Base-by-base conservation (phyloP, 306 rosid species). In the Medicago lupulina region DNA sequence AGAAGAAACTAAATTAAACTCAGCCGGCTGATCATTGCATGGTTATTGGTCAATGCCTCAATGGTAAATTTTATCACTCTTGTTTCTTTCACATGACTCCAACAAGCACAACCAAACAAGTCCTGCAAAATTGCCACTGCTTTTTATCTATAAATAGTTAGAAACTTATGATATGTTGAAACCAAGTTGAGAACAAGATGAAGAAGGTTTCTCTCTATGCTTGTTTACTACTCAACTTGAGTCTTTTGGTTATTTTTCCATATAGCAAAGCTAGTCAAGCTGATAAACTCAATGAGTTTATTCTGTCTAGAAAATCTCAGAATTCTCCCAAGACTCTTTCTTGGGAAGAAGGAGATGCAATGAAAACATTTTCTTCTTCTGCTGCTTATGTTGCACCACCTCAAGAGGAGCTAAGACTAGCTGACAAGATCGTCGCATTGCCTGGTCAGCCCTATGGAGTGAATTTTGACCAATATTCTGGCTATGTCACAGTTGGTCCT, bases 381-480 rank as follows among this genome's bases (percentile, higher is more conserved):
- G 4, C n/a, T 11, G 13, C 50, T 44, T 10, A 46, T 67, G 74
- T 53, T 50, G 79, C 38, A 34, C 6, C 73, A 72, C 14, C 47
- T 53, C 86, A 80, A 34, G 78, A 84, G 36, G 87, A 84, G 1
- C 38, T 68, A 34, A 80, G 12, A 61, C 51, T 58, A 62, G 78
- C 75, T 69, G 89, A 90, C 28, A 88, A 85, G 79, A 83, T 90
- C 57, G 67, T 55, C 0, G 38, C 70, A 78, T 75, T 90, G 87
- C 90, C 89, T n/a, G 90, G 96, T 63, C 92, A 88, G 18, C 88
- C 91, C 2, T 13, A 68, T 44, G 85, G 85, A 17, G 90, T 86
- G 4, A 77, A 81, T 55, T 90, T 90, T 81, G 81, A 83, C 34
- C 92, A 86, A 3, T 90, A 90, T 28, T 70, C 86, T 23, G 96